Conservation (phyloP, 495 filamentous ascomycete genomes). For the Pseudomonodictys pantanalensis region DNA sequence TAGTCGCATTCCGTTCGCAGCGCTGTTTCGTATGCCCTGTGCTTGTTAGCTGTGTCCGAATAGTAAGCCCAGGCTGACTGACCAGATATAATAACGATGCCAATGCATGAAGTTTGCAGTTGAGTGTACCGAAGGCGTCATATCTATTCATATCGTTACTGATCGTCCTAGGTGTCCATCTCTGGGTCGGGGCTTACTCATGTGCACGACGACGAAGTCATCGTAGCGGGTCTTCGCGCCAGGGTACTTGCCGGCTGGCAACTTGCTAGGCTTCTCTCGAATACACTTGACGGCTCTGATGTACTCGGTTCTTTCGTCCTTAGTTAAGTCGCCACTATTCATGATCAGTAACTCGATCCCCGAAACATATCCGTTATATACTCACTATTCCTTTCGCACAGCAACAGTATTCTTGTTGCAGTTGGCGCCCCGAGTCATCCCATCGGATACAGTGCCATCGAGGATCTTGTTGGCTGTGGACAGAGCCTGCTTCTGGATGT, state of each 20-base stretch:
- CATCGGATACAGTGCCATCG: slow-evolving; percentile 24
- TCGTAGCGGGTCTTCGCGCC: slow-evolving; percentile 28
- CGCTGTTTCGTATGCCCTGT: slow-evolving; percentile 31
- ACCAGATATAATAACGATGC: slow-evolving; percentile 33
- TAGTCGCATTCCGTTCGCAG: slow-evolving; percentile 30
- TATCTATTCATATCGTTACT: too few relatives aligned
- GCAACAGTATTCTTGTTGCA: slow-evolving; percentile 24
- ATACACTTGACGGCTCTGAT: slow-evolving; percentile 31
- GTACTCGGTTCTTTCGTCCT: slow-evolving; percentile 29
- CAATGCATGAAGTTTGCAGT: slow-evolving; percentile 33
- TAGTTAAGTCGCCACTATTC: slow-evolving; percentile 27
- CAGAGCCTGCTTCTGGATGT: slow-evolving; percentile 22
- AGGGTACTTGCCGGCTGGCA: slow-evolving; percentile 21
- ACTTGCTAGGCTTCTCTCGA: slow-evolving; percentile 18
- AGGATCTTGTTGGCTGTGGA: slow-evolving; percentile 27
- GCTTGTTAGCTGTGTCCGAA: background rate
- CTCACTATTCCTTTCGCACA: slow-evolving; percentile 31
- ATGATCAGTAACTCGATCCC: background rate
- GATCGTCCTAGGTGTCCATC: too few relatives aligned
- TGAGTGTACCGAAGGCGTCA: slow-evolving; percentile 27
- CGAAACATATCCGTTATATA: background rate
- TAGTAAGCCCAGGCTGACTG: background rate
- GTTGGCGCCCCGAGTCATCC: slow-evolving; percentile 5
- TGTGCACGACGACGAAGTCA: slow-evolving; percentile 23
- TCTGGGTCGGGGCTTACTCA: too few relatives aligned